A percentile compares a stretch with the other conserved stretches of the same genome.
Conservation (phyloP, 2,329 filamentous ascomycete genomes). For the Ascochyta fabae region DNA sequence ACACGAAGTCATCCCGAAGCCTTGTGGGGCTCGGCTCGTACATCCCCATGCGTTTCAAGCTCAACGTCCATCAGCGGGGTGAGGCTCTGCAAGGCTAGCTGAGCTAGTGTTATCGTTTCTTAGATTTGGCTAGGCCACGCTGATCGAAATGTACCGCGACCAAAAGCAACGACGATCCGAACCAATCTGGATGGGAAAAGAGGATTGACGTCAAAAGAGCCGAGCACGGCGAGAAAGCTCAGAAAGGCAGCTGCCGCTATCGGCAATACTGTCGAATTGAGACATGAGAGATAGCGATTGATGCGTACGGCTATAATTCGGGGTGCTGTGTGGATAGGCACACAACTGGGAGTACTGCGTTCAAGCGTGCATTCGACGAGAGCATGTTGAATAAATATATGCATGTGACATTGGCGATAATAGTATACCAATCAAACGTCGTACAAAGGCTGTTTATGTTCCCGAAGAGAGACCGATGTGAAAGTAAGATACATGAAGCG, state of each 20-base stretch:
- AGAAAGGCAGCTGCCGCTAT: background rate
- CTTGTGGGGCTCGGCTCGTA: background rate
- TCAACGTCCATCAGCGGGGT: background rate
- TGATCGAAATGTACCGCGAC: background rate
- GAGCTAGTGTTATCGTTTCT: background rate
- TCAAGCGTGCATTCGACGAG: background rate
- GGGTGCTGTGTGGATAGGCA: background rate
- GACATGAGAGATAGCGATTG: background rate
- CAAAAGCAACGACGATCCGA: background rate
- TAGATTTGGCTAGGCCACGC: background rate
- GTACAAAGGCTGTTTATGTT: background rate
- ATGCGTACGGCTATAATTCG: background rate
- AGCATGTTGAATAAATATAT: background rate
- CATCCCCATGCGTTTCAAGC: conserved; percentile 9
- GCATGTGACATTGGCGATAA: background rate
- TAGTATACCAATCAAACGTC: background rate
- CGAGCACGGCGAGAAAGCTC: background rate
- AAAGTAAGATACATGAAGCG: background rate
- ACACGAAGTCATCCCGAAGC: conserved; percentile 3
- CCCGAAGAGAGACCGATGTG: background rate
- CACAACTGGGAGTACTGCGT: background rate
- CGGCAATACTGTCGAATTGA: background rate
- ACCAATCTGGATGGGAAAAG: background rate
- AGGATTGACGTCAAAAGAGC: background rate
- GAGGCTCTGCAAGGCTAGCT: conserved; percentile 2